Conservation (phyloP, 805 yeast species). For the Saturnispora gosingensis region DNA sequence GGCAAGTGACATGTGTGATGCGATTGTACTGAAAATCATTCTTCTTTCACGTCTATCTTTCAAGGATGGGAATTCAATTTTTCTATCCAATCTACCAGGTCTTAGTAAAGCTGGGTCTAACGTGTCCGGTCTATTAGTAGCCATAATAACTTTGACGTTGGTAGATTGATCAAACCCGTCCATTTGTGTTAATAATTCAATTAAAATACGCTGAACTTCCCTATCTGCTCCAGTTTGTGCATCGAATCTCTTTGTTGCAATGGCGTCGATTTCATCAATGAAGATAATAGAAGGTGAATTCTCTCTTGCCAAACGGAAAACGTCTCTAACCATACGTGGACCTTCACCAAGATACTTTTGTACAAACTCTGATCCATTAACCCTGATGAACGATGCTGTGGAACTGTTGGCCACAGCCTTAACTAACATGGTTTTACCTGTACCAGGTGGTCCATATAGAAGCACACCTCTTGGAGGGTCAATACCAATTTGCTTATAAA, state of each 20-base stretch:
- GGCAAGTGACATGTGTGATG: constrained; percentile 94
- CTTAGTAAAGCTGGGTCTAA: constrained; percentile 96
- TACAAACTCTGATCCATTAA: constrained; percentile 96
- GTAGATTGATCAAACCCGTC: constrained; percentile 97
- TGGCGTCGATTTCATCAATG: constrained; percentile 98
- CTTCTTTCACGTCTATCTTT: constrained; percentile 98
- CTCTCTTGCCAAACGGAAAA: constrained; percentile 92
- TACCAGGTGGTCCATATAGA: constrained; percentile 99
- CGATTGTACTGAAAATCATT: constrained; percentile 89
- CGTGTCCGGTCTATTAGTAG: constrained; percentile 98
- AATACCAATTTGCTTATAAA: constrained; percentile 95
- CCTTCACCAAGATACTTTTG: constrained; percentile 99
- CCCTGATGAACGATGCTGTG: constrained; percentile 92
- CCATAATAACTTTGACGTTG: constrained; percentile 97
- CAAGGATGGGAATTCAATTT: constrained; percentile 93
- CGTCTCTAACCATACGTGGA: constrained; percentile 99
- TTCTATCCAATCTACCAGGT: constrained; percentile 97
- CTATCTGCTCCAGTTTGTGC: constrained; percentile 99
- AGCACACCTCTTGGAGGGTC: constrained; percentile 98
- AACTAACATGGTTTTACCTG: constrained; percentile 98
- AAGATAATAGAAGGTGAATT: constrained; percentile 95
- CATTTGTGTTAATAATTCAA: constrained; percentile 96
- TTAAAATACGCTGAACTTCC: constrained; percentile 95
- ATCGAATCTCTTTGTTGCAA: constrained; percentile 97
- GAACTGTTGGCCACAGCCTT: constrained; percentile 98